These are phyloP conservation scores for Podaxis mareebaensis DNA, from an alignment of 768 basidiomycete species.

Conservation along the genomic window DNA sequence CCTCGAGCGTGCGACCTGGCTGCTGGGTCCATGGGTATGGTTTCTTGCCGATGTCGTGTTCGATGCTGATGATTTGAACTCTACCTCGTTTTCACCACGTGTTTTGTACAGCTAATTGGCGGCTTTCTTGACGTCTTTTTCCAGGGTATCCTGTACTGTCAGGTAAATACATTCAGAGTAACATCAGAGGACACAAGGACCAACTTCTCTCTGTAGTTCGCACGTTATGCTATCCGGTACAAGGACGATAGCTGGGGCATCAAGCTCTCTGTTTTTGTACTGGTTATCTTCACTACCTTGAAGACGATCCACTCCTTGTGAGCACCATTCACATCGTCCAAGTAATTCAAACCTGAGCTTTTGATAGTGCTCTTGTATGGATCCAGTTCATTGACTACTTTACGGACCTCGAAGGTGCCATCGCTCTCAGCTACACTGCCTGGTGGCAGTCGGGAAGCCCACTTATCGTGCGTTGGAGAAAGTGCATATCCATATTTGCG, in stretches of 20 bases:
- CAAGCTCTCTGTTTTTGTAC: constrained; percentile 24
- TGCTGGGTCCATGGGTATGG: constrained; percentile 35
- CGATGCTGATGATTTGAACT: neutral
- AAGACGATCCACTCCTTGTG: constrained; percentile 35
- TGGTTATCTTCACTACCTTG: constrained; percentile 28
- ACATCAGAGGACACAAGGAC: neutral
- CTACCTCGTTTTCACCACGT: neutral
- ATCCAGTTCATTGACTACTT: constrained; percentile 30
- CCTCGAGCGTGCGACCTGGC: constrained; percentile 23
- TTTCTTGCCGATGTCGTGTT: neutral
- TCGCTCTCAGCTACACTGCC: constrained; percentile 29
- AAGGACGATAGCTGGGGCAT: constrained; percentile 24
- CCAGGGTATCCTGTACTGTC: constrained; percentile 32
- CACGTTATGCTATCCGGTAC: constrained; percentile 27
- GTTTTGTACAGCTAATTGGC: constrained; percentile 29
- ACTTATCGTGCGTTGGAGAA: constrained; percentile 26
- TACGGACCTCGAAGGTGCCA: constrained; percentile 30
- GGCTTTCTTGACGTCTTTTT: constrained; percentile 29
- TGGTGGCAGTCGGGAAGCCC: constrained; percentile 35
- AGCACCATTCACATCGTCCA: constrained; percentile 11
- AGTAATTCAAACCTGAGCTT: neutral
- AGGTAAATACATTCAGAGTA: constrained; percentile 21
- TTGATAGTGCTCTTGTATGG: constrained; percentile 32
- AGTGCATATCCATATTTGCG: neutral
- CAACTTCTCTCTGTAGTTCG: constrained; percentile 23